Evolutionary conservation across 306 rosid genomes (phyloP), one percentile per base, ranked within the genome.

Genomic region (Adenanthera pavonina): DNA sequence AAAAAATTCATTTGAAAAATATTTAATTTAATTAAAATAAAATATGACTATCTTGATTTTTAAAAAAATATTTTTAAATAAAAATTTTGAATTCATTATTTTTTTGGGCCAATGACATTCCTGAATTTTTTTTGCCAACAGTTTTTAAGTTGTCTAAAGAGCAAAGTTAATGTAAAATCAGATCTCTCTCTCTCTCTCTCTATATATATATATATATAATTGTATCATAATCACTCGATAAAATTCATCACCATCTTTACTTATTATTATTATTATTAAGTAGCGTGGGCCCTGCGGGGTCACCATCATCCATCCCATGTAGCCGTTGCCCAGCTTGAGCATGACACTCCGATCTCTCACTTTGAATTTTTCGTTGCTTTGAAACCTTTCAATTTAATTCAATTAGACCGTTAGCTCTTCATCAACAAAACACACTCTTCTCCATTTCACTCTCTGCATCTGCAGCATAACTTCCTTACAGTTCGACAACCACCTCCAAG

Each of bases 321-420:
- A 92, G 86, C 95, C 95, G 93, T 92, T 92, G 69, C 54, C 10
- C 43, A 17, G 68, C 30, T 16, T 69, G 67, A 11, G 36, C 16
- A 3, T 10, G 17, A 60, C 52, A n/a, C 60, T n/a, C 38, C 52
- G 72, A 7, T 7, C 17, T 15, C n/a, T 2, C 83, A 44, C 70
- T 62, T 86, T 69, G 60, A 87, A 81, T 25, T 19, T 73, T 71
- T 8, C 6, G 16, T 36, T 20, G 1, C 47, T 47, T 81, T 81
- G 44, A 64, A 84, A 78, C 71, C 14, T 48, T 16, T 40, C 41
- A 76, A 46, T 19, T 61, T 35, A 30, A 44, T 60, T 52, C 25
- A 80, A 86, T 80, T 81, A 75, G 91, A 93, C 94, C 97, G 94
- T 93, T 91, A 71, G 73, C 30, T 77, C 61, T 78, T 79, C 81